Base-by-base conservation (phyloP, 768 basidiomycete genomes). In the Xerocomellus amylosporus region DNA sequence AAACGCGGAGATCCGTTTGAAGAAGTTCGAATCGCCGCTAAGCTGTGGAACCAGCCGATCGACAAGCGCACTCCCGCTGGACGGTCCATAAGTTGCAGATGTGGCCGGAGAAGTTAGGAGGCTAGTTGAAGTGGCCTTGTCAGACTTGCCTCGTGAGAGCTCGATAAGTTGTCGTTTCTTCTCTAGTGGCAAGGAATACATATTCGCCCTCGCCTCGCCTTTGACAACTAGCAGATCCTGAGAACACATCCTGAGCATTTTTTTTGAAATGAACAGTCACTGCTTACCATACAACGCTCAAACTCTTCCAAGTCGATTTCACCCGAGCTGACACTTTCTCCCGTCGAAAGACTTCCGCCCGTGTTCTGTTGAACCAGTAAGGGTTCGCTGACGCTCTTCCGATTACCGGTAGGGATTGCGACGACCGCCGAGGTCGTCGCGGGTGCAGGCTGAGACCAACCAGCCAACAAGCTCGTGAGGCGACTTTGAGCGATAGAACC, bases 151-250 rank as follows among this genome's bases (percentile, higher is more conserved):
- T 19, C 69, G 77, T 41, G 81, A 77, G 63, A 87, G 85, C 30
- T 78, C 76, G 24, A 92, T 71, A 1, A 94, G 70, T 51, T 84
- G 84, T 44, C 77, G 78, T 72, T 89, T 90, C 64, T 86, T 83
- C 49, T 85, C 80, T 3, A 67, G 51, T 0, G 88, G 70, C 9
- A 94, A 71, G 5, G 77, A 69, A 51, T 81, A 74, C 84, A 93
- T 87, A 2, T 75, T 78, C 3, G 72, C 73, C 37, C 88, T 80
- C 58, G 82, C 81, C 2, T 81, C 79, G n/a, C 83, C 88, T 66
- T 88, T 90, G 54, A 93, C 61, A 9, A 83, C 88, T 19, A 93
- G 68, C 12, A 85, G 80, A 56, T 89, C 82, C 92, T 93, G 51
- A n/a, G 39, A 39, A 41, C 48, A 13, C 19, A 4, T 12, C 50